phyloP scores from a whole-genome alignment of 768 basidiomycete species.

The Phlebiopsis flavidoalba region DNA sequence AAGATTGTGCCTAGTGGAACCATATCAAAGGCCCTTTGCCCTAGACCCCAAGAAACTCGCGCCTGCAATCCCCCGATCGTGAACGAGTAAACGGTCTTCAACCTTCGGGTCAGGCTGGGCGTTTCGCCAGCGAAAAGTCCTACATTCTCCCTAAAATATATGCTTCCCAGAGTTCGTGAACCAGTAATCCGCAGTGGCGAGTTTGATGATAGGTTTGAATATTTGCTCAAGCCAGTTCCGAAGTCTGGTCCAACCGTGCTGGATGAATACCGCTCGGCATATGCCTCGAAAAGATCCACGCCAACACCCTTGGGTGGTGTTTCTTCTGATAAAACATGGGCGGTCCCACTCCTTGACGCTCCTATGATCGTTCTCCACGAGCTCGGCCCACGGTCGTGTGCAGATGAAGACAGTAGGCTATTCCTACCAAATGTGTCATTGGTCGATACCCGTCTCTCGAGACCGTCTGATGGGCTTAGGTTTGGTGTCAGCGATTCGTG shows the following conservation, averaged over 20 bases:
- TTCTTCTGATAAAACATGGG: slow-evolving; percentile 1
- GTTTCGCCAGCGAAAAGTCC: neutral
- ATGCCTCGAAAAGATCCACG: slow-evolving; percentile 30
- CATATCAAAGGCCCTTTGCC: neutral
- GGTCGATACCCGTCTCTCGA: slow-evolving; percentile 22
- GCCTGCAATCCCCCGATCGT: neutral
- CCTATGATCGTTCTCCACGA: slow-evolving; percentile 9
- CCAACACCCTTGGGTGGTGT: slow-evolving; percentile 26
- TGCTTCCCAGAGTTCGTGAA: neutral
- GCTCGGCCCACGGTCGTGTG: slow-evolving; percentile 23
- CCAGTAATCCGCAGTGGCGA: slow-evolving; percentile 24
- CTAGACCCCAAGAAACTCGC: neutral
- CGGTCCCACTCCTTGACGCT: slow-evolving; percentile 16
- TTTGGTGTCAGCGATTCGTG: neutral
- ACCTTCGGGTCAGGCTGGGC: neutral
- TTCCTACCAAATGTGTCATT: slow-evolving; percentile 29
- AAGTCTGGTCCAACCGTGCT: slow-evolving; percentile 23
- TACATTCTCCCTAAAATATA: neutral
- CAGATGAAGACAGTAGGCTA: slow-evolving; percentile 25
- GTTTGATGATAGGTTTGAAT: slow-evolving; percentile 20
- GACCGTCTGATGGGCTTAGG: slow-evolving; percentile 16
- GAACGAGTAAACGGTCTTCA: neutral
- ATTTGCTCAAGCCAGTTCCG: slow-evolving; percentile 22
- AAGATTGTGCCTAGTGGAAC: neutral
- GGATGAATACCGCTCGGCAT: slow-evolving; percentile 25